Evolutionary conservation across 176 grass and related monocot species (phyloP).

Genomic region (Ensete glaucum): DNA sequence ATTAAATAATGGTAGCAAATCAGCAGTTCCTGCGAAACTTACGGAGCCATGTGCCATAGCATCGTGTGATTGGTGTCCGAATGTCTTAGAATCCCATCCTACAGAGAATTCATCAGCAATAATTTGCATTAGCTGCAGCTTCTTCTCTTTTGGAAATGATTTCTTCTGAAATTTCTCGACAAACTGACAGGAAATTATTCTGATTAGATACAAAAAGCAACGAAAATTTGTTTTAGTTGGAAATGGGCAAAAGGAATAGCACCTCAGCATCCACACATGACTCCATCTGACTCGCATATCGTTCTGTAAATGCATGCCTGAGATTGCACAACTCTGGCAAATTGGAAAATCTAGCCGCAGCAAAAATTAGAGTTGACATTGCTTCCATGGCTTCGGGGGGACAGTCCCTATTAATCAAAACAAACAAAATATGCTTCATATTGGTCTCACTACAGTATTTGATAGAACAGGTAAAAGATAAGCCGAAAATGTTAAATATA

Average conservation of each 20-base stretch:
- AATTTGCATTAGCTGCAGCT: constrained; percentile 58
- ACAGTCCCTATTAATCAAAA: constrained; percentile 55
- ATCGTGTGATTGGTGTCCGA: constrained; percentile 40
- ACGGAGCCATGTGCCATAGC: constrained; percentile 37
- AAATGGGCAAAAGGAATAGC: constrained; percentile 7
- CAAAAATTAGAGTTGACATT: constrained; percentile 82
- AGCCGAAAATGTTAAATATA: too few relatives aligned
- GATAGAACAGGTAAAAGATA: too few relatives aligned
- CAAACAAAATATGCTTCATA: constrained; percentile 8
- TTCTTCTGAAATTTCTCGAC: constrained; percentile 67
- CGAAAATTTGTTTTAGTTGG: background rate
- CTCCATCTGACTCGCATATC: constrained; percentile 54
- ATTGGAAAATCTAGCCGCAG: constrained; percentile 82
- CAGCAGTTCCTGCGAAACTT: constrained; percentile 20
- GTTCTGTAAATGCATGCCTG: constrained; percentile 58
- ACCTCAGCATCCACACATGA: constrained; percentile 82
- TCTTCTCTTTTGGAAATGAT: constrained; percentile 75
- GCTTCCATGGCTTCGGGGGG: constrained; percentile 89
- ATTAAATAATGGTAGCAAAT: background rate
- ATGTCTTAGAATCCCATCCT: constrained; percentile 42
- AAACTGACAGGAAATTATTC: constrained; percentile 52
- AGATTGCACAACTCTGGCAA: constrained; percentile 81
- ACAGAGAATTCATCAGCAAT: constrained; percentile 69
- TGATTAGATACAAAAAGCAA: background rate
- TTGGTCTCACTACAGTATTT: too few relatives aligned